Evolutionary conservation across 495 filamentous ascomycete genomes (phyloP).

Genomic region (Filosporella fistucella): DNA sequence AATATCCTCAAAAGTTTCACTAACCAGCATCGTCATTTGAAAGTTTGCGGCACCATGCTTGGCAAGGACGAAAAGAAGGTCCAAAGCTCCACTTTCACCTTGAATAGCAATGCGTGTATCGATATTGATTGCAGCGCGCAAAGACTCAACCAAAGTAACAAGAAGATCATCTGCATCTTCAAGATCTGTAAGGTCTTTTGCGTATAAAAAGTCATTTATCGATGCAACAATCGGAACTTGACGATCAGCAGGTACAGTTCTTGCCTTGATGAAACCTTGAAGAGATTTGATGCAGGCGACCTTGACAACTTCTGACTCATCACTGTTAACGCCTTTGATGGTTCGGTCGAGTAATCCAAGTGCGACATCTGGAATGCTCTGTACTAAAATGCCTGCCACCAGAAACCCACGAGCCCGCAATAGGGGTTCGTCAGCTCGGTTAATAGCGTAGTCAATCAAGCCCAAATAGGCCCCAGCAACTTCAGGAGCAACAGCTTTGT

Average conservation of each 20-base stretch:
- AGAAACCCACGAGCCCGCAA: conserved; percentile 82
- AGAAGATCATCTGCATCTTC: conserved; percentile 86
- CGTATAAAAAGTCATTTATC: conserved; percentile 70
- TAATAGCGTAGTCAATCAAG: conserved; percentile 72
- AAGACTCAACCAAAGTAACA: conserved; percentile 82
- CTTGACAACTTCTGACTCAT: conserved; percentile 80
- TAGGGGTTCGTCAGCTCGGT: conserved; percentile 55
- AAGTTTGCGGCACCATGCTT: conserved; percentile 84
- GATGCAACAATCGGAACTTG: conserved; percentile 72
- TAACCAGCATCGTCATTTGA: conserved; percentile 76
- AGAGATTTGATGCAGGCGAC: conserved; percentile 87
- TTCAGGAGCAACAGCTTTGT: conserved; percentile 58
- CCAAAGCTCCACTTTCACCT: conserved; percentile 59
- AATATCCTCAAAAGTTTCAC: conserved; percentile 87
- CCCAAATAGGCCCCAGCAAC: conserved; percentile 68
- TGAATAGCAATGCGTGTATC: conserved; percentile 69
- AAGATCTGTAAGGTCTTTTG: conserved; percentile 75
- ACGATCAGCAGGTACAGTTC: conserved; percentile 45
- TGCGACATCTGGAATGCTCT: conserved; percentile 49
- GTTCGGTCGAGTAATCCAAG: conserved; percentile 65
- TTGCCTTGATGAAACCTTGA: conserved; percentile 70
- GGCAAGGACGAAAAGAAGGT: conserved; percentile 84
- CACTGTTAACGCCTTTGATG: conserved; percentile 66
- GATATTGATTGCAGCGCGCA: conserved; percentile 76
- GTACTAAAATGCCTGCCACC: conserved; percentile 67